Evolutionary conservation across 177 flowering plant genomes (phyloP).

Genomic region (Tripterygium wilfordii): DNA sequence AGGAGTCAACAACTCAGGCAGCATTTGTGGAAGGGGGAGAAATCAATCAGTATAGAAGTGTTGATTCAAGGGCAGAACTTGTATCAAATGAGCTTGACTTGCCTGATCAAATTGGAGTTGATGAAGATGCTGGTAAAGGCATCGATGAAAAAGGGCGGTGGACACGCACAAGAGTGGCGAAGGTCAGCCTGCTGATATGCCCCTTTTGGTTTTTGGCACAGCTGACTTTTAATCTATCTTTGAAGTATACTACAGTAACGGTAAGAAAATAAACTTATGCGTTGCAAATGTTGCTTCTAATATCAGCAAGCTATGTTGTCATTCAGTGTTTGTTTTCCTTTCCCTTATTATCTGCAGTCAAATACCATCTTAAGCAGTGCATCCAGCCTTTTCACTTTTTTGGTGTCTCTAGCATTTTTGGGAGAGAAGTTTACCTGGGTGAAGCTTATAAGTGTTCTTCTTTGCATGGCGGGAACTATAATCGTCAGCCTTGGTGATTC

Average conservation of each 20-base stretch:
- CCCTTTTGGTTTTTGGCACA: slow-evolving; percentile 97
- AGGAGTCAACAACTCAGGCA: slow-evolving; percentile 16
- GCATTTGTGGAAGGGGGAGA: slow-evolving; percentile 9
- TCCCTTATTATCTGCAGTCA: slow-evolving; percentile 51
- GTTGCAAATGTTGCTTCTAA: too few relatives aligned
- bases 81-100: slow-evolving; percentile 15
- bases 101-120: slow-evolving; percentile 6
- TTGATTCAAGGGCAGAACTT: slow-evolving; percentile 3
- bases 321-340: too few relatives aligned
- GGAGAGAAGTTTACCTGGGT: slow-evolving; percentile 92
- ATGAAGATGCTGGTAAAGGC: slow-evolving; percentile 16
- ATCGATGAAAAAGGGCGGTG: slow-evolving; percentile 85
- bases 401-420: slow-evolving; percentile 73
- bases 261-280: slow-evolving; percentile 44
- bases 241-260: slow-evolving; percentile 94
- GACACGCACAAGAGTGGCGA: slow-evolving; percentile 77
- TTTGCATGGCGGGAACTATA: slow-evolving; percentile 95
- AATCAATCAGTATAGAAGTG: slow-evolving; percentile 3
- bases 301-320: too few relatives aligned
- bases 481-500: slow-evolving; percentile 88
- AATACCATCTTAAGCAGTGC: slow-evolving; percentile 91
- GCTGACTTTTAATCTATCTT: slow-evolving; percentile 82
- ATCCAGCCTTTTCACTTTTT: slow-evolving; percentile 93
- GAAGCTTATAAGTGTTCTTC: slow-evolving; percentile 80
- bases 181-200: slow-evolving; percentile 73